Evolutionary conservation across 441 rosid genomes (phyloP), one percentile per base, ranked within the genome.

Genomic region (Kokia cookei): DNA sequence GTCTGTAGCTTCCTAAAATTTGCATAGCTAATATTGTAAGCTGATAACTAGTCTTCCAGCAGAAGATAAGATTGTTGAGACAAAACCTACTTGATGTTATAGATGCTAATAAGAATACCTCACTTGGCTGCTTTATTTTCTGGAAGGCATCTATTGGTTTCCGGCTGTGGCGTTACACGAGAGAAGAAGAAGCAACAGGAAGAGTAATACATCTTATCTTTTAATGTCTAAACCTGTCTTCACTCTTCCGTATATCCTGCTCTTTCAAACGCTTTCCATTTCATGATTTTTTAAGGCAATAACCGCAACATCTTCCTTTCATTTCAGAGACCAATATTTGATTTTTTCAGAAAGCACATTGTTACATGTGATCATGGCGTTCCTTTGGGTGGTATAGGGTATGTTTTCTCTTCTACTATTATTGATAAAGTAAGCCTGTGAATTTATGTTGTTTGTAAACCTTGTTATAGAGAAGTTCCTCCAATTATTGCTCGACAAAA

Each of bases 331-430:
- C 66, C 95, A 10, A 83, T 94, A 75, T 88, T 86, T 51, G 90
- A 94, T 58, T 82, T 89, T 64, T 78, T 79, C 76, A 90, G 86
- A 77, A 91, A 81, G 81, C 97, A 78, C 35, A 75, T 73, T 53
- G 12, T 87, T 63, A 84, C 93, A 8, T 82, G 91, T 79, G 90
- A 89, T 75, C 94, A 89, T 69, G 98, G 92, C 0, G 80, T 94
- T 77, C 96, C 98, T 73, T 72, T 94, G 79, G 98, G 98, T 1
- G 96, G 97, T 40, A 87, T 94, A 73, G 98, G 98, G 98, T 94
- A 90, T 27, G 87, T 79, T 12, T 48, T 50, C 37, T 17, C 53
- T n/a, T 55, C 74, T 37, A 55, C 35, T 13, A 13, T 40, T 69
- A 11, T 37, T 69, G 26, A 37, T 37, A 3, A 62, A 61, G 43